Evolutionary conservation across 208 protist species (phyloP).

Genomic region (Leishmania amazonensis): DNA sequence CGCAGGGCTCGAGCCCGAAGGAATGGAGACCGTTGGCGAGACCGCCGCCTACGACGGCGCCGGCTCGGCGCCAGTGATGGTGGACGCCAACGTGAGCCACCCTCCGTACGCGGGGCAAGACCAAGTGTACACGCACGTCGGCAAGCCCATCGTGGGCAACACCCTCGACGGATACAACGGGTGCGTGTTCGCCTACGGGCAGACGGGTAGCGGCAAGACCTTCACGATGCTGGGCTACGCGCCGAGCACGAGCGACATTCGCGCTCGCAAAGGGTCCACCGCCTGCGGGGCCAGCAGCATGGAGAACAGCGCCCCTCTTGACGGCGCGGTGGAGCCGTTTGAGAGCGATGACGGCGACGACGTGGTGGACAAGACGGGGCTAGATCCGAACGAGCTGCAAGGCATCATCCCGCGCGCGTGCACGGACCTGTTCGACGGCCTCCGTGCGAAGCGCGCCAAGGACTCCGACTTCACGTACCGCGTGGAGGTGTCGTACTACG

Average conservation of each 20-base stretch:
- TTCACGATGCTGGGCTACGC: constrained; percentile 93
- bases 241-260: constrained; percentile 39
- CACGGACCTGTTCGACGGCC: constrained; percentile 62
- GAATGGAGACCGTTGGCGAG: background rate
- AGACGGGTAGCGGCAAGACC: constrained; percentile 93
- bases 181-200: constrained; percentile 91
- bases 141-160: constrained; percentile 74
- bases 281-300: too few species aligned
- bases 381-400: constrained; percentile 66
- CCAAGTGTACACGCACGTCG: constrained; percentile 76
- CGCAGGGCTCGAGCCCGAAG: background rate
- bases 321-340: constrained; percentile 9
- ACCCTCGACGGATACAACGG: constrained; percentile 87
- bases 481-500: constrained; percentile 81
- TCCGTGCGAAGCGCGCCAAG: constrained; percentile 56
- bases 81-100: constrained; percentile 51
- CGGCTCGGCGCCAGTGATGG: constrained; percentile 59
- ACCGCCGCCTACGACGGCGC: constrained; percentile 18
- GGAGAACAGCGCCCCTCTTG: background rate
- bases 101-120: constrained; percentile 75
- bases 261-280: constrained; percentile 10
- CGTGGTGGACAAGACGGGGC: constrained; percentile 48
- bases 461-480: constrained; percentile 74
- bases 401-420: constrained; percentile 84
- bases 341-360: constrained; percentile 37